A percentile compares a stretch with the other conserved stretches of the same genome.
Conservation (phyloP, 345 rosid species). For the Toxicodendron radicans region DNA sequence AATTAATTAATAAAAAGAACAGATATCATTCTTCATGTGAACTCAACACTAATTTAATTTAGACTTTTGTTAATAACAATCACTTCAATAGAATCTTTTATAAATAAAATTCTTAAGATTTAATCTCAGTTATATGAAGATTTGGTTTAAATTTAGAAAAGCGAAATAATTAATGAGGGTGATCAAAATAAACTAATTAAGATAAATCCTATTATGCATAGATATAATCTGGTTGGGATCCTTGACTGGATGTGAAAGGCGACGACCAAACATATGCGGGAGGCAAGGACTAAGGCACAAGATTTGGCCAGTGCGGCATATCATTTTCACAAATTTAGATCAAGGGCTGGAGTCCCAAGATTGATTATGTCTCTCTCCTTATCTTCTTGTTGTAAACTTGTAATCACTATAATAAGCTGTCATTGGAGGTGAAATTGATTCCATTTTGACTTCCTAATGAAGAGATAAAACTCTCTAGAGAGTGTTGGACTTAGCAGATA, state of each 20-base stretch:
- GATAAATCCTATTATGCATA: too few relatives aligned
- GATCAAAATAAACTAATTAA: too few relatives aligned
- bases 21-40: too few relatives aligned
- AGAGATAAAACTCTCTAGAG: not conserved
- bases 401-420: not conserved
- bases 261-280: not conserved
- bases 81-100: too few relatives aligned
- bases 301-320: slow-evolving; percentile 3
- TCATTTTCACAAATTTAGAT: not conserved
- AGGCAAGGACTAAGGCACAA: not conserved
- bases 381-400: not conserved
- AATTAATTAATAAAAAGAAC: too few relatives aligned
- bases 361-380: not conserved
- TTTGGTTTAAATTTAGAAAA: too few relatives aligned
- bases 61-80: too few relatives aligned
- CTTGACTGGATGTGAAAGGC: not conserved
- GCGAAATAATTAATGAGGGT: too few relatives aligned
- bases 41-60: too few relatives aligned
- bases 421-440: slow-evolving; percentile 17
- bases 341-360: not conserved
- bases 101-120: too few relatives aligned
- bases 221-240: not conserved
- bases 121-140: too few relatives aligned
- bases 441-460: slow-evolving; percentile 24
- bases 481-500: slow-evolving; percentile 44